A percentile compares a stretch with the other conserved stretches of the same genome.
phyloP scores from a whole-genome alignment of 2,329 filamentous ascomycete genomes.

The Pseudogymnoascus sp. region DNA sequence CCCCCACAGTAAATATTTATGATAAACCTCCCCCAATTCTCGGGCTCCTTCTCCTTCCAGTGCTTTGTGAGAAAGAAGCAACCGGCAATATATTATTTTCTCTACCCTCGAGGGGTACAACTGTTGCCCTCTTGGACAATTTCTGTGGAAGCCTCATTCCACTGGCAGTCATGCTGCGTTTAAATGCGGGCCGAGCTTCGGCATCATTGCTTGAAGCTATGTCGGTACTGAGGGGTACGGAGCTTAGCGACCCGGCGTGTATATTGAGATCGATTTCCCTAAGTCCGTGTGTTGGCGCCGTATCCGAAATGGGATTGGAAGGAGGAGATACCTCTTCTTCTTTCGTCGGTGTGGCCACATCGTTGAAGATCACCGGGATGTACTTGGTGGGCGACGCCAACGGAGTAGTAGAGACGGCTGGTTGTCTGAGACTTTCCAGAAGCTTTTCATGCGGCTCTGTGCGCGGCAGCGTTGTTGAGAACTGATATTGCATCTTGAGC shows the following conservation, averaged over 20 bases:
- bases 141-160: conserved; percentile 38
- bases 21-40: conserved; percentile 15
- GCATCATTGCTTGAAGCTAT: neutral
- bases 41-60: conserved; percentile 26
- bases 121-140: conserved; percentile 31
- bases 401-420: conserved; percentile 26
- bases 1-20: neutral
- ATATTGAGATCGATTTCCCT: conserved; percentile 42
- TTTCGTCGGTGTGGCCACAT: conserved; percentile 21
- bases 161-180: conserved; percentile 22
- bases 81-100: conserved; percentile 34
- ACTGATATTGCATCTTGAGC: conserved; percentile 72
- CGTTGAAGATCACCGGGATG: conserved; percentile 31
- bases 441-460: conserved; percentile 58
- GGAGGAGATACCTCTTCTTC: conserved; percentile 7
- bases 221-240: neutral
- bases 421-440: conserved; percentile 41
- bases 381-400: conserved; percentile 23
- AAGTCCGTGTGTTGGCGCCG: conserved; percentile 35
- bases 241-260: conserved; percentile 33
- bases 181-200: conserved; percentile 14
- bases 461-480: conserved; percentile 68
- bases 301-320: conserved; percentile 16
- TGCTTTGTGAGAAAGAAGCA: conserved; percentile 20
- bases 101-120: conserved; percentile 36